Conservation (phyloP, 2,329 filamentous ascomycete genomes). For the Trichoderma koningii region DNA sequence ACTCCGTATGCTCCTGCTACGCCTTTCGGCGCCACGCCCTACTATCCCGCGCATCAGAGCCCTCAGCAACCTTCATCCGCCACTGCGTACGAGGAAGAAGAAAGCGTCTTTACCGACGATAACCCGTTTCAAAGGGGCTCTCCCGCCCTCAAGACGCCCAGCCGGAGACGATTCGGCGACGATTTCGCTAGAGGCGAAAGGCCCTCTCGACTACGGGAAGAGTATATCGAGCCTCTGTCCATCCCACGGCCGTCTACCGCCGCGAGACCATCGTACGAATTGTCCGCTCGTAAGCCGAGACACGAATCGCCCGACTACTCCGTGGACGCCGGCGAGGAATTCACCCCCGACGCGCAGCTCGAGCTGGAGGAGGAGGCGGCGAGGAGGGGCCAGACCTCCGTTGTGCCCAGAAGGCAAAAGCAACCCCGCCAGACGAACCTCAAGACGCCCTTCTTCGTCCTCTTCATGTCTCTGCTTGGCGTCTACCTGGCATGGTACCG, state of each 20-base stretch:
- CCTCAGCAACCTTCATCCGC: background rate
- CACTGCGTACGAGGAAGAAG: constrained; percentile 45
- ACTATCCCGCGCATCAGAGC: background rate
- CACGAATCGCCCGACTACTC: constrained; percentile 40
- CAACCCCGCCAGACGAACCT: constrained; percentile 49
- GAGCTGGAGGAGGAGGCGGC: constrained; percentile 73
- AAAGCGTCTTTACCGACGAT: constrained; percentile 77
- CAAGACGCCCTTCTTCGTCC: constrained; percentile 68
- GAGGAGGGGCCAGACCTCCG: constrained; percentile 51
- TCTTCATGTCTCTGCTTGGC: constrained; percentile 69
- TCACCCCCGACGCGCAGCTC: constrained; percentile 86
- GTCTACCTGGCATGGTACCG: constrained; percentile 82
- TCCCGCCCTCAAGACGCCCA: constrained; percentile 51
- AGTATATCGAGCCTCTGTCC: constrained; percentile 31
- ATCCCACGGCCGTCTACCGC: constrained; percentile 44
- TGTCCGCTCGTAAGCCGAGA: constrained; percentile 47
- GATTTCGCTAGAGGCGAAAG: constrained; percentile 47
- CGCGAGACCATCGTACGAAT: constrained; percentile 59
- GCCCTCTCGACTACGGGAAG: constrained; percentile 49
- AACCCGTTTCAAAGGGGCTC: constrained; percentile 92
- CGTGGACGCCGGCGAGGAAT: constrained; percentile 81
- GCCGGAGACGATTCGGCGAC: constrained; percentile 53
- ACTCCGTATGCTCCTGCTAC: background rate
- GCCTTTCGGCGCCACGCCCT: background rate
- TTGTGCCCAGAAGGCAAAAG: constrained; percentile 47